A percentile compares a stretch with the other conserved stretches of the same genome.
phyloP scores from a whole-genome alignment of 768 basidiomycete genomes.

The Mycena leptocephala region DNA sequence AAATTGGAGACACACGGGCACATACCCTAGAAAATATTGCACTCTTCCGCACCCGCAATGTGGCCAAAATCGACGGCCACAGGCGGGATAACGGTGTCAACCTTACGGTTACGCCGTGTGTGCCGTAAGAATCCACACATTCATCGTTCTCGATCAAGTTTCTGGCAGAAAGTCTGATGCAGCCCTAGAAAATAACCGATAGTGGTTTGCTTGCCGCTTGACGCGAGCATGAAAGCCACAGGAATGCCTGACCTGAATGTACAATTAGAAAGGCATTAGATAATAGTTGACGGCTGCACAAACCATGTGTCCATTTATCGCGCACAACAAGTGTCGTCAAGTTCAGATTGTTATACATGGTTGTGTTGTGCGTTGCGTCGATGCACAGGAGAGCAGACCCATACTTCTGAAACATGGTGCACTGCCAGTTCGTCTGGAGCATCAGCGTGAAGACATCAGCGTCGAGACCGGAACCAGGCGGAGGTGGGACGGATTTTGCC shows the following conservation, averaged over 20 bases:
- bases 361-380: conserved; percentile 30
- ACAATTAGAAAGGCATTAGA: too few species aligned
- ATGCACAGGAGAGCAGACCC: conserved; percentile 6
- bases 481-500: neutral
- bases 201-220: conserved; percentile 37
- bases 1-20: too few species aligned
- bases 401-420: conserved; percentile 8
- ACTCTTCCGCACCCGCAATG: too few species aligned
- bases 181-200: conserved; percentile 29
- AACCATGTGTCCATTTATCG: neutral
- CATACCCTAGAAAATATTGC: too few species aligned
- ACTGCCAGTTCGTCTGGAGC: conserved; percentile 23
- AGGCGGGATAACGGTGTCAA: too few species aligned
- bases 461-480: conserved; percentile 7
- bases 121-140: too few species aligned
- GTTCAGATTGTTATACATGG: conserved; percentile 22
- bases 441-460: conserved; percentile 13
- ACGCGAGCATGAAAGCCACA: conserved; percentile 40
- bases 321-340: conserved; percentile 6
- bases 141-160: too few species aligned
- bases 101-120: too few species aligned
- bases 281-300: neutral
- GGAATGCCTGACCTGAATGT: conserved; percentile 41
- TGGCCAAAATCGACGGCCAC: too few species aligned
- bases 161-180: too few species aligned